phyloP scores from a whole-genome alignment of 2,329 filamentous ascomycete species.

The Chrysoporthe deuterocubensis region DNA sequence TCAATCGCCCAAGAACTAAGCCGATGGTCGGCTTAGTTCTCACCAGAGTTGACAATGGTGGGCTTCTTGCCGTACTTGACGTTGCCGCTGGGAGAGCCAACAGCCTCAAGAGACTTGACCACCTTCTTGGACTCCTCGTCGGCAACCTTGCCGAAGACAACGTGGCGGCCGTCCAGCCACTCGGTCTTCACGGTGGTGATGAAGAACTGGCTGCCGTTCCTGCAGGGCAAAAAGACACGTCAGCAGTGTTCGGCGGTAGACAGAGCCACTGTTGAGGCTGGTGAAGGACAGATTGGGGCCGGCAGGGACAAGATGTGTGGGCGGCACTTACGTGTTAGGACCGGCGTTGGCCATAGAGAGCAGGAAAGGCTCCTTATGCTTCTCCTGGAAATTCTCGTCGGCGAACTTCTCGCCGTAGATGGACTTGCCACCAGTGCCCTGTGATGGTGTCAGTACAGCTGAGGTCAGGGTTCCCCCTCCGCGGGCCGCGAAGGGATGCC shows the following conservation, averaged over 20 bases:
- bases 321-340: conserved; percentile 76
- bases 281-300: too few relatives aligned
- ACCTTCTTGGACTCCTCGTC: conserved; percentile 53
- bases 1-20: conserved; percentile 13
- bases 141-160: conserved; percentile 79
- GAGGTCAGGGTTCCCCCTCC: neutral
- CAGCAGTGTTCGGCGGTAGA: neutral
- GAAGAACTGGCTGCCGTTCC: conserved; percentile 99
- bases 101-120: conserved; percentile 66
- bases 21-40: conserved; percentile 44
- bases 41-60: conserved; percentile 60
- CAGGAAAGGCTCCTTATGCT: conserved; percentile 76
- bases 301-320: too few relatives aligned
- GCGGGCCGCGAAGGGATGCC: neutral
- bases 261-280: too few relatives aligned
- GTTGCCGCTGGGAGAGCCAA: conserved; percentile 58
- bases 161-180: conserved; percentile 83
- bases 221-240: conserved; percentile 49
- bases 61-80: conserved; percentile 62
- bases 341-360: conserved; percentile 96
- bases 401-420: conserved; percentile 95
- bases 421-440: conserved; percentile 91
- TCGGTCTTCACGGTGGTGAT: conserved; percentile 89
- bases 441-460: conserved; percentile 25
- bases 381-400: conserved; percentile 86